Conservation (phyloP, 106 monocot species). For the Alisma plantagoaquatica region DNA sequence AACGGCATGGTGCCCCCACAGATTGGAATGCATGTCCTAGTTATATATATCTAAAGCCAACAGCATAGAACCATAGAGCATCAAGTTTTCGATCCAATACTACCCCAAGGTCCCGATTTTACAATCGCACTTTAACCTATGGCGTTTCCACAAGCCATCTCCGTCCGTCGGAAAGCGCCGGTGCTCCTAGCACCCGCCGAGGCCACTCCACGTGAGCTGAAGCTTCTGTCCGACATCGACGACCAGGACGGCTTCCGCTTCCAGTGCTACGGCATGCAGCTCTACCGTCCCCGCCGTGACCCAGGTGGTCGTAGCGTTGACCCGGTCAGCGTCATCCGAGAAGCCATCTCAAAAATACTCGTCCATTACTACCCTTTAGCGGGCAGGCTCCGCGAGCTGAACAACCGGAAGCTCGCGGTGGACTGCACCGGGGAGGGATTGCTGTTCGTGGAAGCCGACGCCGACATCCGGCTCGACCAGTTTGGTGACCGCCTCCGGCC, state of each 20-base stretch:
- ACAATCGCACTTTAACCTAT: no score
- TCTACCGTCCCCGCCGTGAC: slow-evolving; percentile 12
- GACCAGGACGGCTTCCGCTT: slow-evolving; percentile 38
- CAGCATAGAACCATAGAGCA: no score
- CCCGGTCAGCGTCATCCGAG: slow-evolving; percentile 34
- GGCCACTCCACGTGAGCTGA: slow-evolving; percentile 29
- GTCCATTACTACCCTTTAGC: slow-evolving; percentile 72
- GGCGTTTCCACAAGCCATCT: slow-evolving; percentile 6
- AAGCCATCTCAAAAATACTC: slow-evolving; percentile 34
- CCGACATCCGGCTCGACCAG: slow-evolving; percentile 40
- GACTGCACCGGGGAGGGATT: slow-evolving; percentile 77
- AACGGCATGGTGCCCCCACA: no score
- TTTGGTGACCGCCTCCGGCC: slow-evolving; percentile 49
- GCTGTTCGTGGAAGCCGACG: slow-evolving; percentile 68
- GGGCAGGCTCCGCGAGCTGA: slow-evolving; percentile 32
- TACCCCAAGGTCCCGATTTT: no score
- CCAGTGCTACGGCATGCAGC: slow-evolving; percentile 26
- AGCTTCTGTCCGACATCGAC: slow-evolving; percentile 35
- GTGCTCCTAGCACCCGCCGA: slow-evolving; percentile 23
- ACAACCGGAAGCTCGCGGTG: slow-evolving; percentile 39
- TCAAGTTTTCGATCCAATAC: no score
- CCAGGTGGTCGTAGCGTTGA: slow-evolving; percentile 5
- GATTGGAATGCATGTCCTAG: no score
- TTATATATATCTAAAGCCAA: no score
- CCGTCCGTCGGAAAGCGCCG: slow-evolving; percentile 16